Percentiles rank a stretch among this genome's conserved stretches.
Evolutionary conservation across 306 rosid genomes (phyloP).

Genomic region (Hippophae tibetana): DNA sequence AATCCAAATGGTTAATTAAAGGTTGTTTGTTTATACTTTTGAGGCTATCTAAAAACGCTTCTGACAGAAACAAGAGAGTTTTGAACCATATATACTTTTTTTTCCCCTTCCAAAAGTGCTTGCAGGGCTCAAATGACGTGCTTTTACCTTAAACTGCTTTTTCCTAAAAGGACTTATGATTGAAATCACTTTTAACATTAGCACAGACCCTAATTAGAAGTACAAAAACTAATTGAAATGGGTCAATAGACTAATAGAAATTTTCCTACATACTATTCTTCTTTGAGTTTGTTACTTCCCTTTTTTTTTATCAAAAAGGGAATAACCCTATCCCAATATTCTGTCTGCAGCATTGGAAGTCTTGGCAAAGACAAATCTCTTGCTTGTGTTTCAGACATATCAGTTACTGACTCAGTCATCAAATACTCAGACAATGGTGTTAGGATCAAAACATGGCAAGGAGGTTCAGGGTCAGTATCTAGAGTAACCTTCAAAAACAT

Average conservation of each 20-base stretch:
- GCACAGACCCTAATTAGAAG: too few relatives aligned
- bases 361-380: conserved; percentile 50
- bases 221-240: too few relatives aligned
- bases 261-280: too few relatives aligned
- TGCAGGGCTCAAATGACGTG: too few relatives aligned
- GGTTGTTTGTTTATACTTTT: neutral
- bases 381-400: conserved; percentile 63
- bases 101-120: neutral
- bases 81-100: neutral
- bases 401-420: conserved; percentile 52
- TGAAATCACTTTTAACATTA: too few relatives aligned
- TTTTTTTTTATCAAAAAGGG: too few relatives aligned
- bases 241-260: too few relatives aligned
- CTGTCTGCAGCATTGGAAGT: conserved; percentile 56
- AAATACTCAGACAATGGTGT: conserved; percentile 56
- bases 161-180: too few relatives aligned
- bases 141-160: too few relatives aligned
- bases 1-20: neutral
- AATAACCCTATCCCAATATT: neutral
- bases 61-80: neutral
- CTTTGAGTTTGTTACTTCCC: too few relatives aligned
- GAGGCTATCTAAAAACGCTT: neutral
- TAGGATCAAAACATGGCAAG: conserved; percentile 77
- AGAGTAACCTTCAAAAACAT: conserved; percentile 50
- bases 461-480: conserved; percentile 62